Conservation (phyloP, 805 yeast genomes). For the Wickerhamomyces ciferrii region DNA sequence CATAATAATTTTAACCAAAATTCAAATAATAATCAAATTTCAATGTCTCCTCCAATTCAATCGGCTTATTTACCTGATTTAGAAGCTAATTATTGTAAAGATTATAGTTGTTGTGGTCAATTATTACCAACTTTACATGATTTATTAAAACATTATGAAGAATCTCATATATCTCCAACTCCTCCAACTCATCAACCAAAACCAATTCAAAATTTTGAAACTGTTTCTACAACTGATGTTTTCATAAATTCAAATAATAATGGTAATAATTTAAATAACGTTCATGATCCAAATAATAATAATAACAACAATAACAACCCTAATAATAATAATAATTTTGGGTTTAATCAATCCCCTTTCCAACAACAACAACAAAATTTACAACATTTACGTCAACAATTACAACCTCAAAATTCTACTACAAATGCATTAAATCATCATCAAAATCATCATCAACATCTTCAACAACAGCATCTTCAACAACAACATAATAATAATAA, state of each 20-base stretch:
- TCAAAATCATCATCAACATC: slow-evolving; percentile 7
- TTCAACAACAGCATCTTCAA: too few species aligned
- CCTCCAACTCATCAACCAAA: slow-evolving; percentile 46
- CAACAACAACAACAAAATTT: slow-evolving; percentile 11
- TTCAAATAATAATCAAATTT: slow-evolving; percentile 10
- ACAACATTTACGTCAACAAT: slow-evolving; percentile 8
- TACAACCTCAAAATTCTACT: background rate
- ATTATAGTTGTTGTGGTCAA: slow-evolving; percentile 94
- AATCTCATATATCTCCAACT: slow-evolving; percentile 75
- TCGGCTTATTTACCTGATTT: slow-evolving; percentile 85
- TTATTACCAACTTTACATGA: slow-evolving; percentile 91
- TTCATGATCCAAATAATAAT: background rate
- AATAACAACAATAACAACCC: slow-evolving; percentile 17
- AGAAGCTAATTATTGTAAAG: slow-evolving; percentile 95
- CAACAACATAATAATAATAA: slow-evolving; percentile 9
- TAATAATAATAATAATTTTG: slow-evolving; percentile 12
- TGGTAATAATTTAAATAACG: background rate
- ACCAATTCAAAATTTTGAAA: slow-evolving; percentile 66
- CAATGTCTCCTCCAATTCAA: slow-evolving; percentile 54
- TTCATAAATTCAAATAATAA: slow-evolving; percentile 43
- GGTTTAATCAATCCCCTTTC: slow-evolving; percentile 1
- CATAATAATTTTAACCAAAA: slow-evolving; percentile 19
- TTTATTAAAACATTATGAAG: slow-evolving; percentile 90
- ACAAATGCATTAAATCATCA: slow-evolving; percentile 4
- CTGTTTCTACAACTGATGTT: slow-evolving; percentile 91